Conservation (phyloP, 192 early-diverging fungal species). For the Backusella westeae region DNA sequence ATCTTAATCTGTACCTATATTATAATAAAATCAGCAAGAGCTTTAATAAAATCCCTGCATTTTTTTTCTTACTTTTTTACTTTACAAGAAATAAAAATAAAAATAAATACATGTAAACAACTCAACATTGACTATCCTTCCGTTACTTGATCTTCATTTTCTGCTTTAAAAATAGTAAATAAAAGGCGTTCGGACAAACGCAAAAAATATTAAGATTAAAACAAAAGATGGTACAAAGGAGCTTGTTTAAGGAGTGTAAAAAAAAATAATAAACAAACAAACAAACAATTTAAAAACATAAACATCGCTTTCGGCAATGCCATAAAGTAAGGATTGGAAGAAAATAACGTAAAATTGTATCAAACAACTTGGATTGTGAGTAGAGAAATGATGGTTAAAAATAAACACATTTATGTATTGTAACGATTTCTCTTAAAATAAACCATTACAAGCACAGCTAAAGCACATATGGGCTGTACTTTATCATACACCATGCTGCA, state of each 20-base stretch:
- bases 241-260: background rate
- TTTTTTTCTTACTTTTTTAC: background rate
- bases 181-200: background rate
- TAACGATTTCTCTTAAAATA: background rate
- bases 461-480: too few relatives aligned
- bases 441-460: background rate
- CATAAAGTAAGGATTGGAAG: background rate
- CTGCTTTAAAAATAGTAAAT: background rate
- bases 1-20: constrained; percentile 6
- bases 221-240: background rate
- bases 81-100: background rate
- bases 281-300: background rate
- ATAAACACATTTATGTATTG: background rate
- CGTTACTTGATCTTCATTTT: background rate
- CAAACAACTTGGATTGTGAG: background rate
- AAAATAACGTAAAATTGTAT: background rate
- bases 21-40: constrained; percentile 2
- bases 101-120: background rate
- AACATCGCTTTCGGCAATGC: background rate
- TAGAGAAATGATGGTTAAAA: background rate
- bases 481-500: background rate
- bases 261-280: background rate
- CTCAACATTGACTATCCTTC: background rate
- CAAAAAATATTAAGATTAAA: background rate
- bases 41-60: constrained; percentile 3